phyloP scores from a whole-genome alignment of 2,329 filamentous ascomycete species.

The Paecilomyces sp. region DNA sequence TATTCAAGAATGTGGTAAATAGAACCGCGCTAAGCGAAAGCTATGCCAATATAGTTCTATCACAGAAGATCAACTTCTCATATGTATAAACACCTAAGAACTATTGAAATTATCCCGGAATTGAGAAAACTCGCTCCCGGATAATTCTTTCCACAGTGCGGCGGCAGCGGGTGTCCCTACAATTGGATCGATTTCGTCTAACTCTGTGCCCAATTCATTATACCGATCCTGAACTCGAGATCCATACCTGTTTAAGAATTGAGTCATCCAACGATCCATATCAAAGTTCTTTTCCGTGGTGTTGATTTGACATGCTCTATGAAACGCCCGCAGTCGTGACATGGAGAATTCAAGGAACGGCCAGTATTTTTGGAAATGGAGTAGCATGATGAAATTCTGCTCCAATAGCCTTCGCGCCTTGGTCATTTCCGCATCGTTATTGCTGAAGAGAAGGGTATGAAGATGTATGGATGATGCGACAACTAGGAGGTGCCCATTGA shows the following conservation, averaged over 20 bases:
- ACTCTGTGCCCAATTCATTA: background rate
- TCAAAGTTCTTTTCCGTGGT: slow-evolving; percentile 29
- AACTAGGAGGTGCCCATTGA: slow-evolving; percentile 40
- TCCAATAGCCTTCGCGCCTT: slow-evolving; percentile 32
- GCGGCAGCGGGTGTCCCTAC: background rate
- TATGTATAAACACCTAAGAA: background rate
- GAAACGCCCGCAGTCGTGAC: slow-evolving; percentile 34
- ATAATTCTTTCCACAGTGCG: background rate
- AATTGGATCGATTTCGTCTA: background rate
- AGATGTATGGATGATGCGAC: slow-evolving; percentile 43
- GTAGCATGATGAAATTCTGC: slow-evolving; percentile 41
- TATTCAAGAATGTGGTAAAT: too few relatives aligned
- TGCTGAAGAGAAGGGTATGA: slow-evolving; percentile 39
- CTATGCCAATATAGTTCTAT: too few relatives aligned
- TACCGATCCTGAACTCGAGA: background rate
- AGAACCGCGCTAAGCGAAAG: too few relatives aligned
- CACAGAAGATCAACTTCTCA: background rate
- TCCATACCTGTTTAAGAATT: slow-evolving; percentile 16
- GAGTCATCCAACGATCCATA: slow-evolving; percentile 38
- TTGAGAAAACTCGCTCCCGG: background rate
- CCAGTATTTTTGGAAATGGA: slow-evolving; percentile 35
- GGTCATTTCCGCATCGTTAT: slow-evolving; percentile 27
- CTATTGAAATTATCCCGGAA: background rate
- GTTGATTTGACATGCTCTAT: slow-evolving; percentile 32
- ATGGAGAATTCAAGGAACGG: slow-evolving; percentile 33